Evolutionary conservation across 768 basidiomycete species (phyloP), one percentile per base, ranked within the genome.

Genomic region (Boletus reticulatus): DNA sequence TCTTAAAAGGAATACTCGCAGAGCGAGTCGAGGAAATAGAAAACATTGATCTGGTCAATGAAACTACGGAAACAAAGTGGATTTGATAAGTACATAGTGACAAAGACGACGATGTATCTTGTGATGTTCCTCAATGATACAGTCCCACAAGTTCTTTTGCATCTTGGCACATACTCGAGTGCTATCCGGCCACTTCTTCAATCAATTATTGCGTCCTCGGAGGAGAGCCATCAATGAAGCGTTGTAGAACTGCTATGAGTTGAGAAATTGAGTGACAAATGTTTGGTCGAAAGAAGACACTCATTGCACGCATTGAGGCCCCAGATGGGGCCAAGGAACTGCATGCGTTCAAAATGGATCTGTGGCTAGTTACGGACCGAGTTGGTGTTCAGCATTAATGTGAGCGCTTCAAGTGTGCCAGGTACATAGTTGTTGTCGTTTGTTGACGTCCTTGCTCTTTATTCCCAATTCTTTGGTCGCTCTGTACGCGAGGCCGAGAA

Each of bases 101-200:
- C 10, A 13, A 13, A 34, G 13, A 34, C 12, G 32, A 34, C 32
- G 3, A 24, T 44, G 12, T 54, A 88, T 93, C 80, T 94, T 95
- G 68, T 89, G 85, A 60, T 88, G 92, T 73, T 95, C 92, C 67
- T 96, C 93, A 24, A 94, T 73, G 37, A 96, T 82, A 62, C 93
- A 95, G 61, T 95, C 93, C 94, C 94, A 96, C 12, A 96, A 71
- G 70, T 97, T 93, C 64, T 95, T 93, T 6, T 91, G 53, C 92
- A 94, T 53, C 81, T 81, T 6, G 87, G 77, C 50, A 88, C 93
- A 65, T 89, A 87, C 69, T 94, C 93, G 52, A 94, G 78, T 0
- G 92, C 91, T 85, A 95, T 10, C 80, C 78, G 32, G 95, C 94
- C 36, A 90, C 88, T 69, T 88, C 91, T 71, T 92, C 89, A 50